A percentile compares a stretch with the other conserved stretches of the same genome.
Evolutionary conservation across 257 asterid species (phyloP).

Genomic region (Ophiorrhiza pumila): DNA sequence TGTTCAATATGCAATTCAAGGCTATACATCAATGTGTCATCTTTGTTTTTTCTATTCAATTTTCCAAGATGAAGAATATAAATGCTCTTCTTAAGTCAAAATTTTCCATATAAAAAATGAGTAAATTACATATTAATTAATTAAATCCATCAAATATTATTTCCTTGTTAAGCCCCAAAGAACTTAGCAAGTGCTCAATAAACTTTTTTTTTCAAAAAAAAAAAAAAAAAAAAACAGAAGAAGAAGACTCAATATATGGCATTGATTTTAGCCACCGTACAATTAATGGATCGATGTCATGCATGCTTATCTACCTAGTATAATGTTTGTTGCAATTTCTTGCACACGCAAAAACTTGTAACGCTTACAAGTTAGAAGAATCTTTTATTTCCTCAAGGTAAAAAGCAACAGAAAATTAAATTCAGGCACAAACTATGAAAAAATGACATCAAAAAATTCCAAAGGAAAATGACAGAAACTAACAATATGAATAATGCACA

Average conservation of each 20-base stretch:
- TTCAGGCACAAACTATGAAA: slow-evolving; percentile 31
- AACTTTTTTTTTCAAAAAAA: no score
- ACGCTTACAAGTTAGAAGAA: not conserved
- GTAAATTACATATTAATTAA: no score
- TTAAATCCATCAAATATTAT: no score
- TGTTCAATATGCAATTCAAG: not conserved
- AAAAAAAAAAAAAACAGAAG: no score
- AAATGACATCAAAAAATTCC: slow-evolving; percentile 22
- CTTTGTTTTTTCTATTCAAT: not conserved
- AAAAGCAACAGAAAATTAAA: slow-evolving; percentile 21
- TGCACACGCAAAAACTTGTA: not conserved
- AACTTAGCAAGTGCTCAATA: no score
- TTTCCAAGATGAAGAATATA: not conserved
- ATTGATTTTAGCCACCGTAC: no score
- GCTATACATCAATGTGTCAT: no score
- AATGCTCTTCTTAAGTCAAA: not conserved
- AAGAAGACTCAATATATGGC: no score
- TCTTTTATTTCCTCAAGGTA: slow-evolving; percentile 10
- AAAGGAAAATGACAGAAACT: not conserved
- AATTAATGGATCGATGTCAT: no score
- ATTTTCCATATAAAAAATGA: not conserved
- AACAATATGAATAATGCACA: not conserved
- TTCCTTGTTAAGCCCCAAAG: no score
- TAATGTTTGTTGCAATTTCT: slow-evolving; percentile 3
- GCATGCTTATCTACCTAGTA: not conserved